Evolutionary conservation across 2,329 filamentous ascomycete species (phyloP), one percentile per base, ranked within the genome.

Genomic region (Thyridium curvatum): DNA sequence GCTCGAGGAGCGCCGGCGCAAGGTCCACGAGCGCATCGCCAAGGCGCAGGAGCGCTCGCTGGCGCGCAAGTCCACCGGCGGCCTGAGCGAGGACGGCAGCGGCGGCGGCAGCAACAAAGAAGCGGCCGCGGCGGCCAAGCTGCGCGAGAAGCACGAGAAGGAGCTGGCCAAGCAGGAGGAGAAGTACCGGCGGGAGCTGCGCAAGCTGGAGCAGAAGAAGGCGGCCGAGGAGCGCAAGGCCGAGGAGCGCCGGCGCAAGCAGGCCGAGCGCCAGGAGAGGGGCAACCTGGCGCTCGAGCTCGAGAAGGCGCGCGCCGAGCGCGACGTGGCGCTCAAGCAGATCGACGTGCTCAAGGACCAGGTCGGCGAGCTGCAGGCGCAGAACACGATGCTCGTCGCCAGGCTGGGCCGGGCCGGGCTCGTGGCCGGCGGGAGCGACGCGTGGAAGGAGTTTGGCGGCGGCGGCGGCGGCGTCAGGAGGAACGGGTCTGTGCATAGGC

Each of bases 141-240:
- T 79, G 8, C 71, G 73, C 21, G 77, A 82, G 52, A 81, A 76
- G 52, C 78, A 85, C 55, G 72, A 78, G 34, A 68, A 65, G 35
- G 79, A 84, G 46, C 55, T 81, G 0, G 73, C 75, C 32, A 85
- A 82, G 53, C 76, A 82, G 38, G 76, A 83, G 47, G 79, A 79
- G 34, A 82, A 80, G 48, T 80, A 82, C 49, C 71, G 73, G 45
- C 71, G 71, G 12, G 82, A 87, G 51, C 63, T 84, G 34, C 64
- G 65, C 45, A 83, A 81, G 57, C 61, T 85, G 3, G 77, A 86
- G 46, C 72, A 78, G 46, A 79, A 78, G 61, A 75, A 77, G 35
- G 66, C 69, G 41, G 72, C 71, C 41, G 84, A 88, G 51, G 68
- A 77, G 43, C 68, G 65, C 48, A 84, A 82, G 57, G 71, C 72